Base-by-base conservation (phyloP, 2,329 filamentous ascomycete genomes). In the Penicillium sp. region DNA sequence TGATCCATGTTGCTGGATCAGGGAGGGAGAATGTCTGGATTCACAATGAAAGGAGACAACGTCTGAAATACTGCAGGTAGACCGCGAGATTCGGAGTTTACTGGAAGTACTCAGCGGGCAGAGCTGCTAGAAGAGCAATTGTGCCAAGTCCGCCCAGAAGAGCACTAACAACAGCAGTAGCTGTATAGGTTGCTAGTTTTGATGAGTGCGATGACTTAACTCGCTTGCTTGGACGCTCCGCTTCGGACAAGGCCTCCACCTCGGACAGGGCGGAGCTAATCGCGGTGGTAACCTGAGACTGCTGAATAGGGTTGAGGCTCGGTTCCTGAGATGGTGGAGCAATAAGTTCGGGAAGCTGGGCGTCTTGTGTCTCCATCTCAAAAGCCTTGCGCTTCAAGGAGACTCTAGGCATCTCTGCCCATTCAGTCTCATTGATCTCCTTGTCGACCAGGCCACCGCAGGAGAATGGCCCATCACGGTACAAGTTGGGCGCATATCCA, bases 71-170 rank as follows among this genome's bases (percentile, higher is more conserved):
- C 37, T 20, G 18, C 6, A 18, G 4, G 33, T 14, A 22, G 18
- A 40, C 8, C 35, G 18, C n/a, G 20, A 5, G 5, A n/a, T 22
- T 46, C 9, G 12, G 18, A 23, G 5, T 15, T 40, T 11, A 76
- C 37, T 67, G 61, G 60, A 78, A 78, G 60, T 72, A 78, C 49
- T 77, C 74, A 6, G 71, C 65, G 8, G 77, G 77, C 14, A 79
- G 67, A 23, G 75, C 68, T 12, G 75, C 74, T 43, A 79, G 66
- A 18, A 71, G 63, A 41, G 71, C 67, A 40, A 79, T 68, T 15
- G 74, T 74, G 22, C 75, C 71, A 31, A 78, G 64, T 6, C 75
- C 71, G 47, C 77, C 77, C 42, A 76, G 67, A 15, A 77, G 55
- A 33, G 74, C 74, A 23, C 76, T 75, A 5, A 73, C 57, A 2